Base-by-base conservation (phyloP, 805 yeast species). In the Hanseniaspora jakobsenii region DNA sequence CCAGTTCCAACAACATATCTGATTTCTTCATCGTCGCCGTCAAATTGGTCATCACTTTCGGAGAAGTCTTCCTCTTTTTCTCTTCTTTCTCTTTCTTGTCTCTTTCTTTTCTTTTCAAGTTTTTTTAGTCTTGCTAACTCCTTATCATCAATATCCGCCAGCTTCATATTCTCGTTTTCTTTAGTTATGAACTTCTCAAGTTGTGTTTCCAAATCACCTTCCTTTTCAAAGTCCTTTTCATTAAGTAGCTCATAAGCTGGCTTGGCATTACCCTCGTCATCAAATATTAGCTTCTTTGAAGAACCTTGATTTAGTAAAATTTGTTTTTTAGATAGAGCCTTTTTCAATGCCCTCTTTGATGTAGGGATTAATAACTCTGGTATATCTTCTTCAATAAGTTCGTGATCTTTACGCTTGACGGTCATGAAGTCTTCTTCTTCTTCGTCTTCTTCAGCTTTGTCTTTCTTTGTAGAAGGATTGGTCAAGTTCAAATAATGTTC, bases 181-280 rank as follows among this genome's bases (percentile, higher is more conserved):
- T 72, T 72, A 12, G 51, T 61, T 36, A 91, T 72, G 54, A 76
- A 91, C 49, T 73, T 70, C 32, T 67, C 62, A 63, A 82, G 81
- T 63, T 84, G 93, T 8, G 58, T 63, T 42, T 65, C 66, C 2
- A 87, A 86, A 53, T 75, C 81, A 32, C 83, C 87, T 28, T 66
- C 69, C 50, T 72, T 75, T 50, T 62, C 71, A 72, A 91, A 91
- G 48, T 82, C 94, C 32, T 78, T 91, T 62, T 85, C 96, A 52
- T 81, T 83, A 58, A 84, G 86, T 49, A 91, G 69, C 63, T 89
- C 97, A 57, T 91, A 91, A 4, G 89, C 67, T 8, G 94, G 82
- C 61, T 89, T 97, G 0, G 97, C 80, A 4, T 69, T 70, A 22
- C 99, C 99, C 2, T 89, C 96, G 50, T 91, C 98, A 57, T 91